These are phyloP conservation scores for Astrocystis sublimbata DNA, from an alignment of 495 filamentous ascomycete species.

Conservation along the genomic window DNA sequence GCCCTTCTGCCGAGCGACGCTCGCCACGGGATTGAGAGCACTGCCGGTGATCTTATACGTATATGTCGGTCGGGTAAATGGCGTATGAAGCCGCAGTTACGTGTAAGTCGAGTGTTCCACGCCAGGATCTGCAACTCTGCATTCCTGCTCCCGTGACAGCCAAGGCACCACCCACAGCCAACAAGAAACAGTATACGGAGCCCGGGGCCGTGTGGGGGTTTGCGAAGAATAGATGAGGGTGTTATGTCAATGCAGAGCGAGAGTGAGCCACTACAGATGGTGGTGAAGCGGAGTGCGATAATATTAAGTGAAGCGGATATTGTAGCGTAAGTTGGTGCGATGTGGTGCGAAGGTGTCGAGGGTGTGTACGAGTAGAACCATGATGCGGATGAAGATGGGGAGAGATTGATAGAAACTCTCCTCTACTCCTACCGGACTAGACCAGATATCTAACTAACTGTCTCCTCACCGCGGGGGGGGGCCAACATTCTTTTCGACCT, in stretches of 20 bases:
- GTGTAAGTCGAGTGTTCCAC: background rate
- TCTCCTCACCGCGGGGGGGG: background rate
- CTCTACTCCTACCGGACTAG: background rate
- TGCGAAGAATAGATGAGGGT: background rate
- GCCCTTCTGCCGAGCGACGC: constrained; percentile 6
- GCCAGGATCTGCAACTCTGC: constrained; percentile 5
- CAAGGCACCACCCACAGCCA: constrained; percentile 3
- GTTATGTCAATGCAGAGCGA: too few species aligned
- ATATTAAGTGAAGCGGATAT: background rate
- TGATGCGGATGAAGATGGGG: background rate
- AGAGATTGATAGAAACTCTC: background rate
- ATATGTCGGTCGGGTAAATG: constrained; percentile 8
- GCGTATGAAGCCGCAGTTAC: constrained; percentile 12
- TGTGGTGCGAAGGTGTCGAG: too few species aligned
- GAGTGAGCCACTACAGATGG: background rate
- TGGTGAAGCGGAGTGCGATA: background rate
- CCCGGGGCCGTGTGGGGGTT: background rate
- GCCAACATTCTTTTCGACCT: constrained; percentile 2
- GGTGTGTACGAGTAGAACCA: background rate
- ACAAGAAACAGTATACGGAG: constrained; percentile 10
- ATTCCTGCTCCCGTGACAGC: constrained; percentile 6
- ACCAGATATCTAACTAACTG: too few species aligned
- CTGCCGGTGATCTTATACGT: constrained; percentile 6
- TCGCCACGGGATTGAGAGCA: constrained; percentile 1
- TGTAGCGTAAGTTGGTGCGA: too few species aligned